Evolutionary conservation across 495 filamentous ascomycete genomes (phyloP), one percentile per base, ranked within the genome.

Genomic region (Ramalina peruviana): DNA sequence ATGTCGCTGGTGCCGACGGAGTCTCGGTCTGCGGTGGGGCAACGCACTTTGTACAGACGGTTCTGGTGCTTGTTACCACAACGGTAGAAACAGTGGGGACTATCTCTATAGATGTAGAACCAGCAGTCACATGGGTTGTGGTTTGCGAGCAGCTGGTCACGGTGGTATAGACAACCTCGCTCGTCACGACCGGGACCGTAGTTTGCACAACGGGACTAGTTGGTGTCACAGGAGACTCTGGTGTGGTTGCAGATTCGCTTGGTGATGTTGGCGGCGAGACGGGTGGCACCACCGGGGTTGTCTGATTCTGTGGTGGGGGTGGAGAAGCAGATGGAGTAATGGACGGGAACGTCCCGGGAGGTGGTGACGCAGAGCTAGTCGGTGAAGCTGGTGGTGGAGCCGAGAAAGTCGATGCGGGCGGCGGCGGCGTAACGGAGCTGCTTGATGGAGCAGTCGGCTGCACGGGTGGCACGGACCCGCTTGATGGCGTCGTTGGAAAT

Each of bases 291-390:
- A 33, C 30, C 30, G 30, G 30, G 30, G 30, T 33, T 33, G 30
- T 33, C 30, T 33, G 30, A 7, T 33, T 33, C 12, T 33, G 30
- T 33, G 30, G 80, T 62, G 37, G 80, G 82, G 19, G 79, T 82
- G 33, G 70, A 75, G 54, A 80, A n/a, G 76, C 60, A 72, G 6
- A 63, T 71, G 1, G 79, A 60, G 7, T 70, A 68, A 59, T 77
- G 82, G 50, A 70, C 72, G 3, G 74, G 78, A 57, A 80, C 65
- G 6, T 80, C 81, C 50, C 74, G 65, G 55, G 71, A 65, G 46
- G 67, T 72, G 10, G 79, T 83, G 15, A 69, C 63, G 60, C 71
- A 80, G 16, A 81, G 65, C 39, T 80, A 81, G 9, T 77, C 81
- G 23, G 72, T 76, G 46, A 75, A 79, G 58, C 67, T 27, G 60